Evolutionary conservation across 495 filamentous ascomycete genomes (phyloP).

Genomic region (Lasiosphaeria ovina): DNA sequence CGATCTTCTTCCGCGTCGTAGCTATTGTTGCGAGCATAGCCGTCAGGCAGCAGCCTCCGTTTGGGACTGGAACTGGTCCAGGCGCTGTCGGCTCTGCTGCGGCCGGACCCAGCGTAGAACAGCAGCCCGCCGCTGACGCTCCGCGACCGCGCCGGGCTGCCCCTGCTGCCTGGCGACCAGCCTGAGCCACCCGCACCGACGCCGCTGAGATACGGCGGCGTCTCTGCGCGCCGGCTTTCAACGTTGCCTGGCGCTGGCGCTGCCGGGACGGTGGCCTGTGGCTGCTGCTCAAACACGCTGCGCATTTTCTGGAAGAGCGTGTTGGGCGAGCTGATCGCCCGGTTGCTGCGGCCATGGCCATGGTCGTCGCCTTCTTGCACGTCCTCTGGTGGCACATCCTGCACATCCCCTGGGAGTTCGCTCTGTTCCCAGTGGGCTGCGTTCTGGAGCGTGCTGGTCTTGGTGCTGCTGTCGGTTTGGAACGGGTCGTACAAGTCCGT

Average conservation of each 20-base stretch:
- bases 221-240: not conserved
- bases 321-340: not conserved
- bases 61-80: not conserved
- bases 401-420: too few relatives aligned
- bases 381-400: not conserved
- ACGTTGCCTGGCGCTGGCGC: not conserved
- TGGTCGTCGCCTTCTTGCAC: not conserved
- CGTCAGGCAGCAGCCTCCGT: too few relatives aligned
- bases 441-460: too few relatives aligned
- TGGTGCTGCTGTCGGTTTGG: not conserved
- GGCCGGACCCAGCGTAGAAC: not conserved
- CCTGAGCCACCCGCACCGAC: not conserved
- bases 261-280: not conserved
- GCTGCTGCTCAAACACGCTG: constrained; percentile 31
- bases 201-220: not conserved
- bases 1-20: constrained; percentile 1
- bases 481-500: not conserved
- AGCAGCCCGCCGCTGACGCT: constrained; percentile 6
- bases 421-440: too few relatives aligned
- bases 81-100: not conserved
- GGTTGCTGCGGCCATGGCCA: not conserved
- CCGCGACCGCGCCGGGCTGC: constrained; percentile 16
- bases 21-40: not conserved
- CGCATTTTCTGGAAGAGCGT: constrained; percentile 37
- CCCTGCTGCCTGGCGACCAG: constrained; percentile 3